Conservation (phyloP, 208 protist species). For the Crithidia acanthocephali region DNA sequence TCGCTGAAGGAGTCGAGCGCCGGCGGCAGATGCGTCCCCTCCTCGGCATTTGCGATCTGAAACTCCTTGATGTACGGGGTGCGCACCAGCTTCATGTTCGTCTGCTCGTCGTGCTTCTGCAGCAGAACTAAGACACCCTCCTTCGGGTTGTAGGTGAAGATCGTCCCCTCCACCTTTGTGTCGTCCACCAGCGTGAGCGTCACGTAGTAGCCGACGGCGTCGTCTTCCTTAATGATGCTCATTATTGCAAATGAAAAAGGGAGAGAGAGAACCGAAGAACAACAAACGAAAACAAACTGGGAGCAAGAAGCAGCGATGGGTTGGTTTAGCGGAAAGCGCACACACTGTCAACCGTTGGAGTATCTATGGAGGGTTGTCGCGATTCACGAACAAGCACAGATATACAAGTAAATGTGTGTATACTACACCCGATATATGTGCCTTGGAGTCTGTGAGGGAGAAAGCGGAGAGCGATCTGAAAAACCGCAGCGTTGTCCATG, state of each 20-base stretch:
- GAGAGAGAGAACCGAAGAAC: conserved; percentile 3
- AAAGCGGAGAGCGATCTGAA: not conserved
- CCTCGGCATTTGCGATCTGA: conserved; percentile 35
- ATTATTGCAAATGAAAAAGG: conserved; percentile 35
- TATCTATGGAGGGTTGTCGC: too few species aligned
- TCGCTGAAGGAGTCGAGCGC: conserved; percentile 58
- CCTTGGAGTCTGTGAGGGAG: too few species aligned
- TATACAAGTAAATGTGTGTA: too few species aligned
- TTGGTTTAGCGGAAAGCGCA: conserved; percentile 9
- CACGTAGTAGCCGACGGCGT: conserved; percentile 75
- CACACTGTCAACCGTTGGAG: too few species aligned
- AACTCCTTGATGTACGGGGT: conserved; percentile 82
- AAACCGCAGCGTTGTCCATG: too few species aligned
- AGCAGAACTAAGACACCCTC: conserved; percentile 79
- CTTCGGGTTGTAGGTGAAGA: conserved; percentile 86
- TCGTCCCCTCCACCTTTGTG: conserved; percentile 62
- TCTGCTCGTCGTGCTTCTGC: conserved; percentile 44
- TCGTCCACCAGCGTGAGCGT: conserved; percentile 65
- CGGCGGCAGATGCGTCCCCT: conserved; percentile 56
- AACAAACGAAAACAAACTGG: too few species aligned
- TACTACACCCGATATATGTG: too few species aligned
- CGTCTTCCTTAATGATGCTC: conserved; percentile 59
- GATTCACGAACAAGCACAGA: too few species aligned
- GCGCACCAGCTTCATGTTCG: conserved; percentile 72
- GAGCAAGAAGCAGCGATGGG: conserved; percentile 5